These are phyloP conservation scores for Cnidoscolus chayamansa DNA, from an alignment of 441 rosid species.

Conservation along the genomic window DNA sequence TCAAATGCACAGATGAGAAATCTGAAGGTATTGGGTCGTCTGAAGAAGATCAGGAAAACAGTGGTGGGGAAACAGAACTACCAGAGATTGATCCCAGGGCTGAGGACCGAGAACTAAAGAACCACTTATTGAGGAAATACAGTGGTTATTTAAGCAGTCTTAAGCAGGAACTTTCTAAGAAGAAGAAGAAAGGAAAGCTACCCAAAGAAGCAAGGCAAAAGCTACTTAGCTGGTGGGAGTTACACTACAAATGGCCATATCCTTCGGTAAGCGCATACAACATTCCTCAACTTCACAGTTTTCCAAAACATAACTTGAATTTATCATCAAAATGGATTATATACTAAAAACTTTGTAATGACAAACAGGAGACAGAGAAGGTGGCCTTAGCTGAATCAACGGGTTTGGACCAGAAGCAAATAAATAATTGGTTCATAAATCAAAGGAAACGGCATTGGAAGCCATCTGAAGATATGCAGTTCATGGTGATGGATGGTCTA, in stretches of 20 bases:
- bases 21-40: constrained; percentile 79
- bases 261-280: constrained; percentile 59
- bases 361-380: constrained; percentile 80
- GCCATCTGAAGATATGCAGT: constrained; percentile 99
- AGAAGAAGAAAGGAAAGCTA: constrained; percentile 95
- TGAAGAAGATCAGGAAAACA: constrained; percentile 83
- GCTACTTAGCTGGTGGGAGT: constrained; percentile 96
- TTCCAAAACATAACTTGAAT: too few species aligned
- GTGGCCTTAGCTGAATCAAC: constrained; percentile 94
- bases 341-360: background rate
- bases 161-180: constrained; percentile 94
- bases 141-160: constrained; percentile 90
- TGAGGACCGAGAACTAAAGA: constrained; percentile 87
- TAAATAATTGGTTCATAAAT: constrained; percentile 96
- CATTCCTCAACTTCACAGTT: too few species aligned
- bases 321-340: background rate
- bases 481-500: constrained; percentile 97
- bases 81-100: constrained; percentile 88
- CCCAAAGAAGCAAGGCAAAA: constrained; percentile 99
- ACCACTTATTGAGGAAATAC: constrained; percentile 77
- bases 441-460: constrained; percentile 99
- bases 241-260: constrained; percentile 98
- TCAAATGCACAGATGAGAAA: constrained; percentile 63
- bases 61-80: constrained; percentile 76
- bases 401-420: constrained; percentile 96